These are phyloP conservation scores for Quillaja saponaria DNA, from an alignment of 306 rosid species.

Conservation along the genomic window DNA sequence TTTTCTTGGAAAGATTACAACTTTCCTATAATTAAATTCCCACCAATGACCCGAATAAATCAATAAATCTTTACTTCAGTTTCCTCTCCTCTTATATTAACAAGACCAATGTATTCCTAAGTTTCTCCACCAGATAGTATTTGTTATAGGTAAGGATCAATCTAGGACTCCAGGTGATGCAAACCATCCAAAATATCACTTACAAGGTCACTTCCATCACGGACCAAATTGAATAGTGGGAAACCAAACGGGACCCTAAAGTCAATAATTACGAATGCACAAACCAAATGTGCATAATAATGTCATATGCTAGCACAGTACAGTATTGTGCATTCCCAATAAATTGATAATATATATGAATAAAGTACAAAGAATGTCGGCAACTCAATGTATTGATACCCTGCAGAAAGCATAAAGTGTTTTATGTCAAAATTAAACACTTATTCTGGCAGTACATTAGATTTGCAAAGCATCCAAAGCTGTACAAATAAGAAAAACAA, in stretches of 20 bases:
- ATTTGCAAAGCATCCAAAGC: slow-evolving; percentile 26
- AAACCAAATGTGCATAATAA: slow-evolving; percentile 4
- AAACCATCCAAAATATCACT: slow-evolving; percentile 22
- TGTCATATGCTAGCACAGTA: slow-evolving; percentile 10
- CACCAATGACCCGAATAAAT: too few species aligned
- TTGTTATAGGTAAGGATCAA: slow-evolving; percentile 10
- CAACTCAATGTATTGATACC: background rate
- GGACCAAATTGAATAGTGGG: slow-evolving; percentile 26
- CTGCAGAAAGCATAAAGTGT: slow-evolving; percentile 21
- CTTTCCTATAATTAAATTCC: slow-evolving; percentile 9
- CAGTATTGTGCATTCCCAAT: slow-evolving; percentile 6
- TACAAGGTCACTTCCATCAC: slow-evolving; percentile 32
- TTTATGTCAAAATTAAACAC: slow-evolving; percentile 19
- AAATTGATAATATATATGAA: background rate
- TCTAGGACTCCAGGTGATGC: slow-evolving; percentile 15
- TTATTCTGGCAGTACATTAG: slow-evolving; percentile 18
- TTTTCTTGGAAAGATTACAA: background rate
- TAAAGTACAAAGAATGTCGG: background rate
- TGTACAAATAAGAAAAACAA: background rate
- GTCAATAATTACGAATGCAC: background rate
- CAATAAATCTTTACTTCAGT: too few species aligned
- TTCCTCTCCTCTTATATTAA: too few species aligned
- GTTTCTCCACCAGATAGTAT: background rate
- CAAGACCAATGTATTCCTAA: too few species aligned
- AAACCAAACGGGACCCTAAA: slow-evolving; percentile 35